phyloP scores from a whole-genome alignment of 495 filamentous ascomycete genomes.

The Parmelia sp. region DNA sequence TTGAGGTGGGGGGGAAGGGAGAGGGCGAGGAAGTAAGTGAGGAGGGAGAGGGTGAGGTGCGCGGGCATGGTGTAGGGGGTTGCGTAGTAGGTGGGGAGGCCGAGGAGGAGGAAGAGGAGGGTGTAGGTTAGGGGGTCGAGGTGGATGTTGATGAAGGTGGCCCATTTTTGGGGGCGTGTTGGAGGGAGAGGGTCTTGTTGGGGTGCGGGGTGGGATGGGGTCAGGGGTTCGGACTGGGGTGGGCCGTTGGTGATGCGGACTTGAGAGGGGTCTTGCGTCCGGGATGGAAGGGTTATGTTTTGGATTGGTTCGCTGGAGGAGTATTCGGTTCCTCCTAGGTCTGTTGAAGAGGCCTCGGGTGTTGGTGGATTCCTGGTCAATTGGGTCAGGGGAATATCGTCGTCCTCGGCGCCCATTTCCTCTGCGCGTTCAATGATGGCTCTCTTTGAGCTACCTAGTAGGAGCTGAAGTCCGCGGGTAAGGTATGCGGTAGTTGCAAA shows the following conservation, averaged over 20 bases:
- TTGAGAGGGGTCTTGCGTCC: constrained; percentile 34
- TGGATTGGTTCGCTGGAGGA: constrained; percentile 2
- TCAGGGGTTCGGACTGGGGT: constrained; percentile 24
- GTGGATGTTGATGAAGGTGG: constrained; percentile 33
- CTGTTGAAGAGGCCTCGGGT: constrained; percentile 7
- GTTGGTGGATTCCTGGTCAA: constrained; percentile 9
- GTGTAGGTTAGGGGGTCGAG: constrained; percentile 39
- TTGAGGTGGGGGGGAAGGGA: constrained; percentile 39
- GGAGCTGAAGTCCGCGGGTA: constrained; percentile 42
- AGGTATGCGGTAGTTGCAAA: constrained; percentile 43
- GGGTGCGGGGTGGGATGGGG: constrained; percentile 6
- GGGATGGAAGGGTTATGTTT: constrained; percentile 24
- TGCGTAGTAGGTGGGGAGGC: constrained; percentile 45
- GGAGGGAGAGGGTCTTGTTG: constrained; percentile 36
- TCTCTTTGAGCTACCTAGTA: constrained; percentile 43
- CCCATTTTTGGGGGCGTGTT: constrained; percentile 42
- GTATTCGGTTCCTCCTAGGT: constrained; percentile 1
- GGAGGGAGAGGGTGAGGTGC: constrained; percentile 43
- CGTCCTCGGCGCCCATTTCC: constrained; percentile 39
- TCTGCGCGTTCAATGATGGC: constrained; percentile 43
- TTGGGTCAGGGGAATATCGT: constrained; percentile 32
- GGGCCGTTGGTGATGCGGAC: constrained; percentile 38
- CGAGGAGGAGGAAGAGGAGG: constrained; percentile 40
- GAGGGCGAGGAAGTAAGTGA: constrained; percentile 44
- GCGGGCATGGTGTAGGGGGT: constrained; percentile 48